Conservation (phyloP, 1,284 basidiomycete species). For the Pseudozyma sp. region DNA sequence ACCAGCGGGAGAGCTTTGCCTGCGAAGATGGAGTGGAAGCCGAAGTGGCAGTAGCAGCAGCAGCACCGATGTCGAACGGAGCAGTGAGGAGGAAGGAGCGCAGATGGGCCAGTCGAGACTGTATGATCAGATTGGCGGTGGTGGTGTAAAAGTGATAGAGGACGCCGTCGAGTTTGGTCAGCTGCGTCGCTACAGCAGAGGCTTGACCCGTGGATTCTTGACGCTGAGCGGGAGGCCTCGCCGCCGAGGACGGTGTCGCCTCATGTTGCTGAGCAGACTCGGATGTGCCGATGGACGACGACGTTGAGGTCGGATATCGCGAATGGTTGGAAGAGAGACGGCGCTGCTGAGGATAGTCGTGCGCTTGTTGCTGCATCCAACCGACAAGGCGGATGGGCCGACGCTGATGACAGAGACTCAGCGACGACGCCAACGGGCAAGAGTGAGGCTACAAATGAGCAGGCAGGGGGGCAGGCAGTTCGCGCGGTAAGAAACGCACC, state of each 20-base stretch:
- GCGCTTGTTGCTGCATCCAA: slow-evolving; percentile 41
- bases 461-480: neutral
- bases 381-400: slow-evolving; percentile 13
- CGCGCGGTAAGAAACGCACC: neutral
- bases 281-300: slow-evolving; percentile 22
- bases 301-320: slow-evolving; percentile 14
- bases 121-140: slow-evolving; percentile 65
- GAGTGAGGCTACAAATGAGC: neutral
- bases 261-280: slow-evolving; percentile 27
- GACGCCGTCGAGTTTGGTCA: slow-evolving; percentile 52
- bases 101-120: slow-evolving; percentile 60
- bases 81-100: slow-evolving; percentile 24
- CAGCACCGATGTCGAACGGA: slow-evolving; percentile 10
- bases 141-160: slow-evolving; percentile 69
- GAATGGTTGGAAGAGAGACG: slow-evolving; percentile 20
- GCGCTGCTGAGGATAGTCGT: slow-evolving; percentile 13
- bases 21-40: slow-evolving; percentile 11
- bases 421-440: slow-evolving; percentile 21
- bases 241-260: slow-evolving; percentile 12
- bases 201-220: slow-evolving; percentile 2
- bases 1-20: slow-evolving; percentile 58
- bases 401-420: slow-evolving; percentile 14
- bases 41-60: neutral
- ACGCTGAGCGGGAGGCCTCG: slow-evolving; percentile 21
- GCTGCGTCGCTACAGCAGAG: slow-evolving; percentile 13